These are phyloP conservation scores for Trichoderma pleuroti DNA, from an alignment of 2,329 filamentous ascomycete genomes.

Conservation along the genomic window DNA sequence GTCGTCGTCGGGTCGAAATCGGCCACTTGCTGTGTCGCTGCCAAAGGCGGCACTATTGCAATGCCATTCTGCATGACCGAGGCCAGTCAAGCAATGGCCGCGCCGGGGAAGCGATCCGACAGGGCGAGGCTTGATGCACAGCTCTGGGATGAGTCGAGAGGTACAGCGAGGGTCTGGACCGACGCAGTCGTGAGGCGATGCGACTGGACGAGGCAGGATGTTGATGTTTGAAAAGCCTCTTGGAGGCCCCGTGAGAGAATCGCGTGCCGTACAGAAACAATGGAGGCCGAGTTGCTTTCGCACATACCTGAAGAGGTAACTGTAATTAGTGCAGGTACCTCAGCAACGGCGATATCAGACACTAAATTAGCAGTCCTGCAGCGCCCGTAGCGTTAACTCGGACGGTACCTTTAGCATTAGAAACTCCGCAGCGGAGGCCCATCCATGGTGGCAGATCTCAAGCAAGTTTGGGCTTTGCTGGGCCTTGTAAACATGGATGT, in stretches of 20 bases:
- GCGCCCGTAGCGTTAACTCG: neutral
- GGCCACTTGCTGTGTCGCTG: constrained; percentile 7
- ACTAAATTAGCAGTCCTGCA: neutral
- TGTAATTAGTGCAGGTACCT: constrained; percentile 5
- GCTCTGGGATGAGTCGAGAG: neutral
- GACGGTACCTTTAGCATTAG: neutral
- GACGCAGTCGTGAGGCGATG: neutral
- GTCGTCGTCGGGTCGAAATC: constrained; percentile 8
- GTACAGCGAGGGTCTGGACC: neutral
- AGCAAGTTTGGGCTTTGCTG: neutral
- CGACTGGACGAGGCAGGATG: neutral
- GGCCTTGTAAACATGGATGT: neutral
- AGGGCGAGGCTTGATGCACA: neutral
- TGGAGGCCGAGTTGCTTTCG: neutral
- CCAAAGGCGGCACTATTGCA: constrained; percentile 15
- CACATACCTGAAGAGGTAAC: neutral
- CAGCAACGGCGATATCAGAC: neutral
- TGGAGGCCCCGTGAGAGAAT: neutral
- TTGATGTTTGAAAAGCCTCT: neutral
- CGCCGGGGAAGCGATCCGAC: constrained; percentile 4
- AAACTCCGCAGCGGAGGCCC: neutral
- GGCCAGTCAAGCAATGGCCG: constrained; percentile 18
- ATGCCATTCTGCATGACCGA: constrained; percentile 19
- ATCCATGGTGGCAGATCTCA: neutral
- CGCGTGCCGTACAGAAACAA: neutral